Evolutionary conservation across 179 eudicot species (phyloP).

Genomic region (Gypsophila paniculata): DNA sequence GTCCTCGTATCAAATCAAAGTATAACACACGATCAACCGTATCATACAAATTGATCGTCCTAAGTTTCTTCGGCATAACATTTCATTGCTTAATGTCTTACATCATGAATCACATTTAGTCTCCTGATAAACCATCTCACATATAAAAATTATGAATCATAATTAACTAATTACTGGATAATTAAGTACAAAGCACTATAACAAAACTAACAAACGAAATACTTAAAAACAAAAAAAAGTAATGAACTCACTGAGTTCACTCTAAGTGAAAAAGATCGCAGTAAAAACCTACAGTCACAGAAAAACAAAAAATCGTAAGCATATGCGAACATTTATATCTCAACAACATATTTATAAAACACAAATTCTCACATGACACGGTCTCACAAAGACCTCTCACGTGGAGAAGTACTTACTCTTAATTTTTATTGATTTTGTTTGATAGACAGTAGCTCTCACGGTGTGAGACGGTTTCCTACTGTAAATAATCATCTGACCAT

Average conservation of each 20-base stretch:
- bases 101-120: background rate
- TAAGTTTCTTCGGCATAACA: background rate
- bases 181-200: background rate
- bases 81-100: background rate
- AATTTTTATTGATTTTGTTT: too few relatives aligned
- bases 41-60: background rate
- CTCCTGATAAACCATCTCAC: too few relatives aligned
- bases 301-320: background rate
- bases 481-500: background rate
- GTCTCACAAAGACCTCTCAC: too few relatives aligned
- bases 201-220: background rate
- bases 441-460: too few relatives aligned
- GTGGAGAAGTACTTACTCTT: too few relatives aligned
- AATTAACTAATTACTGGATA: too few relatives aligned
- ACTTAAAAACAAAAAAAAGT: background rate
- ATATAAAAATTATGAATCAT: too few relatives aligned
- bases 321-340: background rate
- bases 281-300: slow-evolving; percentile 22
- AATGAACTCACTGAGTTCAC: slow-evolving; percentile 41
- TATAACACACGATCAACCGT: background rate
- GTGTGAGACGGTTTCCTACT: too few relatives aligned
- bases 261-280: slow-evolving; percentile 41
- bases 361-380: too few relatives aligned
- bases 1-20: background rate
- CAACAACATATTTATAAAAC: background rate